Evolutionary conservation across 768 basidiomycete genomes (phyloP).

Genomic region (Leccinum broughii): DNA sequence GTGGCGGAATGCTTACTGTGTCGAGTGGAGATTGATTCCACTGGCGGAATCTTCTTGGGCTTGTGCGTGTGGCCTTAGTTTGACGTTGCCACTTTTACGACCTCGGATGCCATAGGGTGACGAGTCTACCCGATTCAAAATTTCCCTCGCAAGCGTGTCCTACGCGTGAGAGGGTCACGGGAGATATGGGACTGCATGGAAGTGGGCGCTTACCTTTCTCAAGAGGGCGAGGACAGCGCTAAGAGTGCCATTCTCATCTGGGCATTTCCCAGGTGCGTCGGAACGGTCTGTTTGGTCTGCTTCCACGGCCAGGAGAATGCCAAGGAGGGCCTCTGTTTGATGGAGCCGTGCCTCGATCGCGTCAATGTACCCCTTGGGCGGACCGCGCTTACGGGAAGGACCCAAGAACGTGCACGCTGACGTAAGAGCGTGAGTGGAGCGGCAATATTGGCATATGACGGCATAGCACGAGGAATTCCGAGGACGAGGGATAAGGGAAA

Average conservation of each 20-base stretch:
- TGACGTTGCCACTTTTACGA: constrained; percentile 47
- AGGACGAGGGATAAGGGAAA: constrained; percentile 10
- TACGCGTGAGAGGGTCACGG: constrained; percentile 30
- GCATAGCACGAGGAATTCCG: not conserved
- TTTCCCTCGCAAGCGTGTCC: constrained; percentile 80
- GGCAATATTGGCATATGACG: not conserved
- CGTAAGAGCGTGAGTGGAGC: constrained; percentile 10
- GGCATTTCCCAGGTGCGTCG: constrained; percentile 33
- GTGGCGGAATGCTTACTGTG: constrained; percentile 51
- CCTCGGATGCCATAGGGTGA: constrained; percentile 78
- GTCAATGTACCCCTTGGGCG: constrained; percentile 94
- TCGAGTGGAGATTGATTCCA: constrained; percentile 49
- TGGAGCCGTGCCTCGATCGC: constrained; percentile 90
- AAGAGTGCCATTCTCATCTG: constrained; percentile 18
- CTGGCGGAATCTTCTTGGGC: constrained; percentile 18
- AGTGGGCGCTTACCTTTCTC: constrained; percentile 42
- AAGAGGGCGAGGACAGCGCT: constrained; percentile 48
- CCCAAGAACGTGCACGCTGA: constrained; percentile 77
- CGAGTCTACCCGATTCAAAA: constrained; percentile 78
- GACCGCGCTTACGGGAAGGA: constrained; percentile 80
- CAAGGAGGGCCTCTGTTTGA: constrained; percentile 87
- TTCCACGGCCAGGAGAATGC: constrained; percentile 64
- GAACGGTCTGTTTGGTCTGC: constrained; percentile 23
- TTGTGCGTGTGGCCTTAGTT: constrained; percentile 24
- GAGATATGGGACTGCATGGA: not conserved